These are phyloP conservation scores for Annona cherimola DNA, from an alignment of 164 flowering plant species.

Conservation along the genomic window DNA sequence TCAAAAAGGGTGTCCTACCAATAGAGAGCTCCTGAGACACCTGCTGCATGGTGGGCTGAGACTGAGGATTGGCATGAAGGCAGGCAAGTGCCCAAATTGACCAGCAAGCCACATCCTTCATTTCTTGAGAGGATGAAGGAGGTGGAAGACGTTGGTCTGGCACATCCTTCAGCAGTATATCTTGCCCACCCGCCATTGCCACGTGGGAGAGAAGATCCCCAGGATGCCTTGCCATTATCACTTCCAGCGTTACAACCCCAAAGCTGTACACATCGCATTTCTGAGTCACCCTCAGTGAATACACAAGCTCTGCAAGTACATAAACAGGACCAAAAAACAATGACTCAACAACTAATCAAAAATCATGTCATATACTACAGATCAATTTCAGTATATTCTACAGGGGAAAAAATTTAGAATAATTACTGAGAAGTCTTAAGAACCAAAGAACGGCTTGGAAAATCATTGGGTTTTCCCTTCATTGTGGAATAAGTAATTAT, in stretches of 20 bases:
- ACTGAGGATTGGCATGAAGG: conserved; percentile 5
- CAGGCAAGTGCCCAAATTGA: conserved; percentile 7
- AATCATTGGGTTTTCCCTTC: too few species aligned
- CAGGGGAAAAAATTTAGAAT: too few species aligned
- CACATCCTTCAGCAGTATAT: conserved; percentile 3
- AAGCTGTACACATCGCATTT: conserved; percentile 12
- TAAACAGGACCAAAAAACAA: too few species aligned
- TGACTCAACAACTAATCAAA: too few species aligned
- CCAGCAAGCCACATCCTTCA: neutral
- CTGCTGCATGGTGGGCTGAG: conserved; percentile 11
- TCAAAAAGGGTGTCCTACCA: neutral
- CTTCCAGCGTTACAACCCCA: conserved; percentile 7
- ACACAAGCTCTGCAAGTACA: conserved; percentile 5
- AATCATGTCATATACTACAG: too few species aligned
- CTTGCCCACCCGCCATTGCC: neutral
- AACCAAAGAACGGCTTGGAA: too few species aligned
- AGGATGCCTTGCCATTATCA: conserved; percentile 10
- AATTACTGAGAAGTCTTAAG: too few species aligned
- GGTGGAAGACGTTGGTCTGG: conserved; percentile 2
- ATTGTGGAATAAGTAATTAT: too few species aligned
- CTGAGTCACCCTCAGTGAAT: conserved; percentile 9
- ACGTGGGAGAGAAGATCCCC: conserved; percentile 1
- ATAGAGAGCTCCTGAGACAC: conserved; percentile 1
- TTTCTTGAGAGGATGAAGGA: neutral
- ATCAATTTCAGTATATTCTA: too few species aligned